phyloP scores from a whole-genome alignment of 73 alveolate species.

The Paramecium sonneborni region DNA sequence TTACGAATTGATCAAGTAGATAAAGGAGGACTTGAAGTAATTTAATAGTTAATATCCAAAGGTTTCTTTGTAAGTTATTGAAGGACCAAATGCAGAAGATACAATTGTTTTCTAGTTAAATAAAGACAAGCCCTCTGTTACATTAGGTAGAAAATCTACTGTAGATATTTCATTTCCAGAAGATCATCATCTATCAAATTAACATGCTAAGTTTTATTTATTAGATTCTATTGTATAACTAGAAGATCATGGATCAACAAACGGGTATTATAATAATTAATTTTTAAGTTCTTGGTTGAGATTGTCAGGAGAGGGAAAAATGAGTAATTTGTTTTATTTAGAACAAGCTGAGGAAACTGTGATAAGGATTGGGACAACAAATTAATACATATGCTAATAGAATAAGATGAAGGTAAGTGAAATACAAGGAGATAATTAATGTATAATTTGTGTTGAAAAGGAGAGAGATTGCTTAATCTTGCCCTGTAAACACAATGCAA shows the following conservation, averaged over 20 bases:
- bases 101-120: background rate
- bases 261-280: background rate
- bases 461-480: constrained; percentile 79
- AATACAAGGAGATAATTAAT: constrained; percentile 24
- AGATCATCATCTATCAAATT: constrained; percentile 55
- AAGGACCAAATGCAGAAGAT: constrained; percentile 46
- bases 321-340: background rate
- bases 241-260: constrained; percentile 56
- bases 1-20: constrained; percentile 28
- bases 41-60: background rate
- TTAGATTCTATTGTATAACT: background rate
- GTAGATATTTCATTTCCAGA: constrained; percentile 48
- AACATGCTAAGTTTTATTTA: constrained; percentile 47
- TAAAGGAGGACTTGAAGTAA: background rate
- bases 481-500: constrained; percentile 84
- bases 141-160: constrained; percentile 56
- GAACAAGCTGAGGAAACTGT: constrained; percentile 24
- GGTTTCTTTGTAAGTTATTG: background rate
- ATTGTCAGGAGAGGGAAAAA: constrained; percentile 56
- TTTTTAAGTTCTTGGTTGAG: constrained; percentile 60
- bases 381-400: constrained; percentile 48
- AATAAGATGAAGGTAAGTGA: constrained; percentile 5
- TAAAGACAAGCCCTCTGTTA: background rate
- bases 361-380: constrained; percentile 63
- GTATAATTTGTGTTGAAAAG: constrained; percentile 77